Evolutionary conservation across 352 stramenopile species (phyloP), one percentile per base, ranked within the genome.

Genomic region (Phytophthora citrophthora): DNA sequence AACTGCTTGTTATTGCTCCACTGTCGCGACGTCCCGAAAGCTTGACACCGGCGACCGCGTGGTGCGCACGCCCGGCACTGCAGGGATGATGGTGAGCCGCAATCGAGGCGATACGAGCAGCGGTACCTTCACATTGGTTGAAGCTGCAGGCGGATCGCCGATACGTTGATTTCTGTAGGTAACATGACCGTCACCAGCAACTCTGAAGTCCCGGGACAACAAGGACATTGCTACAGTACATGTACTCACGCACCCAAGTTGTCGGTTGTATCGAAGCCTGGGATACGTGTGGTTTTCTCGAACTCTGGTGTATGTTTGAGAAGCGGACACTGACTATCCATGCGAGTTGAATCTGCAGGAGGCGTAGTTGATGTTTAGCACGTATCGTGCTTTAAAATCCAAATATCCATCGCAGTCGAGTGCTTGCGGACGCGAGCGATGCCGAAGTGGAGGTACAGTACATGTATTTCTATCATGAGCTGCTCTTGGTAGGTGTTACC

Each of bases 41-140:
- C n/a, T 57, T 71, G 63, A 72, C 49, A 49, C 23, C 41, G 15
- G 56, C 38, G 41, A 48, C 34, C 27, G 54, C 46, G 53, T 60
- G 61, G 40, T 60, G 40, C 50, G 63, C 57, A 72, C 64, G 64
- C 57, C 36, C 45, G 57, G 64, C 57, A 68, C 57, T 46, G 45
- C 50, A 52, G 16, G 11, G 20, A 45, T 4, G 64, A 72, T 72
- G 50, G 64, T 66, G 64, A 72, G 64, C 5, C 57, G 57, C 64
- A 72, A 67, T 67, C 63, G 60, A 54, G 15, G 9, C 56, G 44
- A 56, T 66, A 32, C 57, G 18, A 27, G 29, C 16, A 8, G 39
- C 7, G 24, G 47, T 57, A 61, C 62, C 24, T 48, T 61, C 60
- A 51, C 46, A 50, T 52, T 56, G 36, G 16, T 56, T 64, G 61